Evolutionary conservation across 2,329 filamentous ascomycete genomes (phyloP), one percentile per base, ranked within the genome.

Genomic region (Alternaria consortialis): DNA sequence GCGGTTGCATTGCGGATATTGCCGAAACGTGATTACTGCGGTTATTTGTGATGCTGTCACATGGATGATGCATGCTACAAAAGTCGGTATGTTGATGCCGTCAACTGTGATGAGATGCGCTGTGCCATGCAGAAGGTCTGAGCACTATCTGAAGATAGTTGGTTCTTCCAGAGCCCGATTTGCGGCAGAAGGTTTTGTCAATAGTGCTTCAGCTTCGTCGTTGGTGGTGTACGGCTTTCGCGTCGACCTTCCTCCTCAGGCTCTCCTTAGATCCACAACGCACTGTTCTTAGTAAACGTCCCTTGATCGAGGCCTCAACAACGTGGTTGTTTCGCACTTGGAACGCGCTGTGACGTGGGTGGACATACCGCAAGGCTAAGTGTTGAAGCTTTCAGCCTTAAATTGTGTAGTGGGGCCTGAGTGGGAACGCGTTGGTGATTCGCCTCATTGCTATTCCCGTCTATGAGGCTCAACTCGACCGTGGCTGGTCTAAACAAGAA

Each of bases 371-470:
- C 31, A 61, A 53, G 53, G 64, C 55, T 39, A 58, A 32, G 20
- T 51, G 44, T 36, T 34, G 57, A 69, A 63, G 63, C 63, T 65
- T 63, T 66, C 66, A 68, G 69, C 67, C 67, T 58, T 66, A 60
- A 39, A 50, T 63, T 47, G 31, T 60, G 25, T n/a, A 20, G 58
- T 62, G 64, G 62, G 48, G 48, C 63, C 23, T 12, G 7, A 58
- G 58, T 57, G 54, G 58, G 42, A 47, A 37, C 23, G 34, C 23
- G 40, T 58, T 43, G 55, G 53, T 52, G 40, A 52, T 39, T 58
- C 48, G 54, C 55, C 52, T 62, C 53, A 60, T 50, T 39, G 32
- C 56, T 29, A 27, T 60, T 54, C 53, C 37, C 27, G 55, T 51
- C 47, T 46, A 60, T 55, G 52, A 50, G 44, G 36, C 53, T 58